These are phyloP conservation scores for Peniophora sp. DNA, from an alignment of 1,284 basidiomycete genomes.

Conservation along the genomic window DNA sequence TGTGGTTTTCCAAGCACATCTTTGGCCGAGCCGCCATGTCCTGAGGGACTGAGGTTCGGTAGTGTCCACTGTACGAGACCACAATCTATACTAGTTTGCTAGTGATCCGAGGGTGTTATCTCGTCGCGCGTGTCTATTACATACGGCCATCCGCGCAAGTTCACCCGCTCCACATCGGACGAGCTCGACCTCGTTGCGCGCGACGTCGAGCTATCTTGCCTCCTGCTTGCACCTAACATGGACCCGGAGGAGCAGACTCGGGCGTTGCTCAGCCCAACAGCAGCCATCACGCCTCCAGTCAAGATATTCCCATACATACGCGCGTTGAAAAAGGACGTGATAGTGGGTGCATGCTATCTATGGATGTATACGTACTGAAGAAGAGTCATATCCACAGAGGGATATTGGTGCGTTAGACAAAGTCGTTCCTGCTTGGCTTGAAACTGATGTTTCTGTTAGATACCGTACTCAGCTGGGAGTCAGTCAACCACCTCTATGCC, in stretches of 20 bases:
- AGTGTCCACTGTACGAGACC: too few species aligned
- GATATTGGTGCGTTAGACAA: constrained; percentile 33
- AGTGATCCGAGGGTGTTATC: too few species aligned
- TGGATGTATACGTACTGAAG: background rate
- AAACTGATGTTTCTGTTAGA: constrained; percentile 44
- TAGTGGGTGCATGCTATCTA: constrained; percentile 34
- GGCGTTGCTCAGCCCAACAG: constrained; percentile 41
- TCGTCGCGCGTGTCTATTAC: too few species aligned
- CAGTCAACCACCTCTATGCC: too few species aligned
- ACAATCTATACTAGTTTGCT: too few species aligned
- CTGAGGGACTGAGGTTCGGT: too few species aligned
- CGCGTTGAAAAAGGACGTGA: constrained; percentile 58
- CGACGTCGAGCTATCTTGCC: background rate
- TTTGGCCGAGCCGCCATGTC: too few species aligned
- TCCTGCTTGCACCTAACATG: constrained; percentile 7
- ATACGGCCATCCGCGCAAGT: background rate
- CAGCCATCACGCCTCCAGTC: constrained; percentile 48
- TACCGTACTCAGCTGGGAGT: constrained; percentile 77
- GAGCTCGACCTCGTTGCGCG: background rate
- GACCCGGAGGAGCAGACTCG: constrained; percentile 21
- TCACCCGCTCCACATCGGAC: background rate
- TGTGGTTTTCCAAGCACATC: too few species aligned
- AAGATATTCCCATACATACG: constrained; percentile 73
- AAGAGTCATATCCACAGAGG: constrained; percentile 28
- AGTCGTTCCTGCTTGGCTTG: too few species aligned